These are phyloP conservation scores for Spathaspora passalidarum DNA, from an alignment of 805 yeast genomes.

Conservation along the genomic window DNA sequence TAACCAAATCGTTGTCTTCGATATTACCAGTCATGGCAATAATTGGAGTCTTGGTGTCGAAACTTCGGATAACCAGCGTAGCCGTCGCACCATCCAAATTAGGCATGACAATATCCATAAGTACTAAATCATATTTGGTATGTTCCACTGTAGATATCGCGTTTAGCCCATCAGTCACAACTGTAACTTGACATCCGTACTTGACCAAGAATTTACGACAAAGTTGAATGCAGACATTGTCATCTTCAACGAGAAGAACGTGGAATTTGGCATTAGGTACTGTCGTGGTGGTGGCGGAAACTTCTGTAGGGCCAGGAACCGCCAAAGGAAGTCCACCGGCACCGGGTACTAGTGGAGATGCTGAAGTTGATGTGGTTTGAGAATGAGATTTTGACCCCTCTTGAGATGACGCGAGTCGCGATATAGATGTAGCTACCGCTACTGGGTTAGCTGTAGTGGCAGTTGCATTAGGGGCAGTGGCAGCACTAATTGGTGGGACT, in stretches of 20 bases:
- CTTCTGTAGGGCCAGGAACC: conserved; percentile 13
- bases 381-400: neutral
- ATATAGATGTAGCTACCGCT: neutral
- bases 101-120: conserved; percentile 91
- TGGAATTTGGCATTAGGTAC: conserved; percentile 52
- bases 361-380: neutral
- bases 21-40: conserved; percentile 94
- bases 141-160: conserved; percentile 78
- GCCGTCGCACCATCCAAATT: conserved; percentile 88
- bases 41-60: conserved; percentile 83
- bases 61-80: conserved; percentile 80
- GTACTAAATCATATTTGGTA: conserved; percentile 68
- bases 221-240: conserved; percentile 74
- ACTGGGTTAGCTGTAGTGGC: neutral
- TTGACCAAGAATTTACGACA: conserved; percentile 79
- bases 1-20: conserved; percentile 75
- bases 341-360: conserved; percentile 1
- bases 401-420: neutral
- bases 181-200: conserved; percentile 90
- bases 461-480: neutral
- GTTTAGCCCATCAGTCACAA: conserved; percentile 87
- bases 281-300: conserved; percentile 17
- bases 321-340: neutral
- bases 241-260: conserved; percentile 77
- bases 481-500: neutral